Base-by-base conservation (phyloP, 2,329 filamentous ascomycete species). In the Bertia moriformis region DNA sequence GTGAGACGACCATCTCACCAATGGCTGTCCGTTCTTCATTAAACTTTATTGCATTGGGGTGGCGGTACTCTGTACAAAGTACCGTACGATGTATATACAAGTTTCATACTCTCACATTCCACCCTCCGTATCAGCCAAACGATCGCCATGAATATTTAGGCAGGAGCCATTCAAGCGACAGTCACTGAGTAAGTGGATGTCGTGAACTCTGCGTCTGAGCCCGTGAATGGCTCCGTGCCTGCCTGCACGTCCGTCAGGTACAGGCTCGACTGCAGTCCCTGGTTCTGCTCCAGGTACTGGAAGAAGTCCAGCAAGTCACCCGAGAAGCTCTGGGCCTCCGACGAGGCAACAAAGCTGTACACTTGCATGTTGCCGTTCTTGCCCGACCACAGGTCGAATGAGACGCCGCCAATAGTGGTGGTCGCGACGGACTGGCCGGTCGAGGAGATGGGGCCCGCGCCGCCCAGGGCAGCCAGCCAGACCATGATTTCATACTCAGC, bases 401-500 rank as follows among this genome's bases (percentile, higher is more conserved):
- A 55, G 19, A 57, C 52, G 30, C 70, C 73, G 29, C 54, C 69
- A 41, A 80, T 60, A 12, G 60, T 70, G 12, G 66, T 59, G 1
- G 63, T 73, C 3, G 66, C 71, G 45, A 78, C 61, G 4, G 69
- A 47, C 14, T 56, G 59, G 38, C 72, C 71, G 20, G 62, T 67
- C 40, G 57, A 52, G 39, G 63, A 66, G 48, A 78, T 73, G 18
- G 72, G 70, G 4, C 71, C 71, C 2, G 69, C 71, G 38, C 67
- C 66, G 18, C 68, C 71, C 35, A 75, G 54, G 19, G 69, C 69
- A 3, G 57, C 64, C 18, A 73, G 57, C 75, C 76, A 81, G 46
- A 81, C 65, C 75, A 81, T 81, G 47, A 80, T 60, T 55, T 80
- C 76, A 49, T 72, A 78, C 47, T 71, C 60, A n/a, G 62, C 51